Evolutionary conservation across 768 basidiomycete genomes (phyloP).

Genomic region (Pleurotus ostreatus): DNA sequence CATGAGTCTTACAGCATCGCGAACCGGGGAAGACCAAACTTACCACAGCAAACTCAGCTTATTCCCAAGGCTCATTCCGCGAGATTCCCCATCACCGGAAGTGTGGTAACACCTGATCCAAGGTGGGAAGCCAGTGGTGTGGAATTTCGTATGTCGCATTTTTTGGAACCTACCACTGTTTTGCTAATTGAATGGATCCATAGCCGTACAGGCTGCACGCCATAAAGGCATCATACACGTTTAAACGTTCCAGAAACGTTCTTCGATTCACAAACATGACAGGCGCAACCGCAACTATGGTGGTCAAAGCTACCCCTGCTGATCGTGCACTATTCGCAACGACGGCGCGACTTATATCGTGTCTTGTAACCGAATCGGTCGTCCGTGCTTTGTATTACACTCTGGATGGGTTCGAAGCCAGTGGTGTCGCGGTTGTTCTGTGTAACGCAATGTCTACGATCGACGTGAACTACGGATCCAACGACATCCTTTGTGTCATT

Average conservation of each 20-base stretch:
- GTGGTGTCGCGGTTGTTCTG: conserved; percentile 40
- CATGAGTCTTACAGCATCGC: background rate
- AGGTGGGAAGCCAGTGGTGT: background rate
- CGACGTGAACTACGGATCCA: conserved; percentile 19
- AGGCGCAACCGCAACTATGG: conserved; percentile 15
- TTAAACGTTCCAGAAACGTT: too few relatives aligned
- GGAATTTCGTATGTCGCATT: background rate
- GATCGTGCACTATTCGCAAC: conserved; percentile 46
- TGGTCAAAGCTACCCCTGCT: conserved; percentile 26
- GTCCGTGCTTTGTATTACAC: conserved; percentile 44
- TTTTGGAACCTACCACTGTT: background rate
- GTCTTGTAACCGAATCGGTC: conserved; percentile 55
- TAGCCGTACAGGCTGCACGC: too few relatives aligned
- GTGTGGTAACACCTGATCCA: background rate
- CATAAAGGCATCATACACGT: too few relatives aligned
- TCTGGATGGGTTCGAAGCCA: conserved; percentile 25
- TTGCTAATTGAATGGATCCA: background rate
- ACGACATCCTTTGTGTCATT: conserved; percentile 43
- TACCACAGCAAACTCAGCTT: conserved; percentile 1
- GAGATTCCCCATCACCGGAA: background rate
- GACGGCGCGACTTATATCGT: conserved; percentile 47
- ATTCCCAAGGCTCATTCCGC: background rate
- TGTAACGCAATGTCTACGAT: conserved; percentile 22
- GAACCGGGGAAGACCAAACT: background rate
- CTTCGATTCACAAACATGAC: background rate